Evolutionary conservation across 202 grass and related monocot species (phyloP).

Genomic region (Zoysia matrella): DNA sequence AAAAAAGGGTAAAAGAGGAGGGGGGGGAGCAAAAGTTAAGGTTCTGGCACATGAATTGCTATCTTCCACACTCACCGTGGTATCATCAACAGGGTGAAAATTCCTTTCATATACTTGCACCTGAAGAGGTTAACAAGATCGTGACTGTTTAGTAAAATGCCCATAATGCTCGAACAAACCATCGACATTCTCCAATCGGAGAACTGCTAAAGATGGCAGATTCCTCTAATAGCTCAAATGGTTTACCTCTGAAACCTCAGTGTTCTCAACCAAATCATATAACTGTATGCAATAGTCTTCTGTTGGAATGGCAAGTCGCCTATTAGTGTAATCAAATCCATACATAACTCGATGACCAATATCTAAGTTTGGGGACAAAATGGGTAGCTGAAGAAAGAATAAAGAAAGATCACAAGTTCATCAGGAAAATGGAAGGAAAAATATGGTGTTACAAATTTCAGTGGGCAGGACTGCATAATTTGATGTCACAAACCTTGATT

Average conservation of each 20-base stretch:
- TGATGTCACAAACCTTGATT: slow-evolving; percentile 79
- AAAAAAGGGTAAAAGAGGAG: no score
- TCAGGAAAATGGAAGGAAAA: not conserved
- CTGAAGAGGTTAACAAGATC: slow-evolving; percentile 57
- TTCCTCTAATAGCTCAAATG: slow-evolving; percentile 15
- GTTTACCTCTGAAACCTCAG: slow-evolving; percentile 84
- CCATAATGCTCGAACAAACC: not conserved
- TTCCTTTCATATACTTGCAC: slow-evolving; percentile 96
- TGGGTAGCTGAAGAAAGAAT: slow-evolving; percentile 59
- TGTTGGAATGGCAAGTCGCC: slow-evolving; percentile 73
- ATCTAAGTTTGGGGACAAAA: slow-evolving; percentile 38
- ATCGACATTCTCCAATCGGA: not conserved
- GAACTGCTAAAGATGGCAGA: not conserved
- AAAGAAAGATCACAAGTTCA: slow-evolving; percentile 29
- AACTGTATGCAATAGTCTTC: slow-evolving; percentile 90
- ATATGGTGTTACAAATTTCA: not conserved
- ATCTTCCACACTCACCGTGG: slow-evolving; percentile 48
- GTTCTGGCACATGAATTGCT: no score
- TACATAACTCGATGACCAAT: slow-evolving; percentile 33
- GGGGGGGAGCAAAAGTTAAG: no score
- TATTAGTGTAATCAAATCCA: slow-evolving; percentile 72
- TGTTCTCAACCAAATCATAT: slow-evolving; percentile 78
- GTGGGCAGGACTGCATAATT: slow-evolving; percentile 6
- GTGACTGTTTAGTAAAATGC: slow-evolving; percentile 12
- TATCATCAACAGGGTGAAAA: slow-evolving; percentile 91